Percentiles rank a stretch among this genome's conserved stretches.
These are phyloP conservation scores for Jaapia argillacea DNA, from an alignment of 768 basidiomycete species.

Conservation along the genomic window DNA sequence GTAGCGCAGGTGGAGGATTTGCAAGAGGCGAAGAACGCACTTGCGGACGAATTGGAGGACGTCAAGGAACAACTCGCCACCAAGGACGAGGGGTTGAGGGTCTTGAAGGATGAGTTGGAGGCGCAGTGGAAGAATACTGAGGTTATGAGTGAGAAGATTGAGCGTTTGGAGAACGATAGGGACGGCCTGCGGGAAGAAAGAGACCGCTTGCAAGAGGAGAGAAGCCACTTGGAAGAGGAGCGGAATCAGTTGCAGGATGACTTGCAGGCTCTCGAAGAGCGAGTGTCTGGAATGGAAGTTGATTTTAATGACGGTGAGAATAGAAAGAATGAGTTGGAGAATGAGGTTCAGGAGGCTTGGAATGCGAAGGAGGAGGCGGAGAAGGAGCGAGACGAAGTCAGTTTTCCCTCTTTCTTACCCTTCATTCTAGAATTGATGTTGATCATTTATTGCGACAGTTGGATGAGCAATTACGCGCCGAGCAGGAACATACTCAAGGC, in stretches of 20 bases:
- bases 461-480: constrained; percentile 40
- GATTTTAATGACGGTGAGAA: constrained; percentile 51
- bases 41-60: constrained; percentile 28
- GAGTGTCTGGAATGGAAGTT: constrained; percentile 35
- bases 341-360: constrained; percentile 43
- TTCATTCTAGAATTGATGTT: no score
- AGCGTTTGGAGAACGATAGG: constrained; percentile 22
- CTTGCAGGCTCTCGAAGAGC: constrained; percentile 31
- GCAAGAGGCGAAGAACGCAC: constrained; percentile 31
- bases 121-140: constrained; percentile 66
- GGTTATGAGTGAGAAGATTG: constrained; percentile 35
- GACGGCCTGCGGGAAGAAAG: constrained; percentile 15
- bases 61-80: constrained; percentile 26
- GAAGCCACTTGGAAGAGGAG: constrained; percentile 24
- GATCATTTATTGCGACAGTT: constrained; percentile 26
- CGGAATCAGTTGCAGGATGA: constrained; percentile 15
- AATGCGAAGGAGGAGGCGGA: constrained; percentile 42
- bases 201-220: constrained; percentile 32
- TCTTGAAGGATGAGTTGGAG: constrained; percentile 55
- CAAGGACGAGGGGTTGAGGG: constrained; percentile 19
- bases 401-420: no score
- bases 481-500: constrained; percentile 39
- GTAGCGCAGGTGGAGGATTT: constrained; percentile 28
- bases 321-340: constrained; percentile 43
- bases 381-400: constrained; percentile 45